phyloP scores from a whole-genome alignment of 805 yeast genomes.

The Starmerella ratchasimensis region DNA sequence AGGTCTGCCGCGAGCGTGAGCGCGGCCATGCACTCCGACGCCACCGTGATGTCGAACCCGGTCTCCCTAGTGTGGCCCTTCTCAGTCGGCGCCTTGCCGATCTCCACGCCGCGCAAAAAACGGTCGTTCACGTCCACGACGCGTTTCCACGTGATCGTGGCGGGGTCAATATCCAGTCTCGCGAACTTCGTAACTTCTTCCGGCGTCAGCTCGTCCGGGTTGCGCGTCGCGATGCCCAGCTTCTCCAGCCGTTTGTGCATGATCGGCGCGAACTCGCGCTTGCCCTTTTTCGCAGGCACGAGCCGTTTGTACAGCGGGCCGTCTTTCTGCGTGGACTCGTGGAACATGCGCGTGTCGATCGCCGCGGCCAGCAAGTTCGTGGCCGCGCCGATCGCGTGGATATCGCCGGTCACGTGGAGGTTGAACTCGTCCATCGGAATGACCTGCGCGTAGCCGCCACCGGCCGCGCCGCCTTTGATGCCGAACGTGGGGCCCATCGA shows the following conservation, averaged over 20 bases:
- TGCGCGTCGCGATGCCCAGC: slow-evolving; percentile 68
- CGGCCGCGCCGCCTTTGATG: slow-evolving; percentile 98
- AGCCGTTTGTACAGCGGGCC: slow-evolving; percentile 58
- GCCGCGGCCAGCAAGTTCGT: slow-evolving; percentile 92
- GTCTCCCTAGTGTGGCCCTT: slow-evolving; percentile 74
- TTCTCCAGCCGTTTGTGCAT: slow-evolving; percentile 49
- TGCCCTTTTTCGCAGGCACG: slow-evolving; percentile 53
- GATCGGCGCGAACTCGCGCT: no score
- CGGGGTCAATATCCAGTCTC: slow-evolving; percentile 77
- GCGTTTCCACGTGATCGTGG: slow-evolving; percentile 79
- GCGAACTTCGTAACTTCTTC: slow-evolving; percentile 67
- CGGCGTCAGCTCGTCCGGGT: slow-evolving; percentile 52
- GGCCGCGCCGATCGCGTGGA: slow-evolving; percentile 91
- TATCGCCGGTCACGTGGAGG: slow-evolving; percentile 94
- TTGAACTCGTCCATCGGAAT: slow-evolving; percentile 99
- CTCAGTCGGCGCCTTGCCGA: slow-evolving; percentile 88
- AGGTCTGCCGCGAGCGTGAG: slow-evolving; percentile 69
- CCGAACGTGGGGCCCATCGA: slow-evolving; percentile 99
- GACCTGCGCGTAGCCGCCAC: slow-evolving; percentile 96
- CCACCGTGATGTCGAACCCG: slow-evolving; percentile 94
- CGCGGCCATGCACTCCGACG: slow-evolving; percentile 93
- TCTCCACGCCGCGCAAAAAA: slow-evolving; percentile 72
- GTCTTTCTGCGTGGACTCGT: slow-evolving; percentile 76
- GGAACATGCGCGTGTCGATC: slow-evolving; percentile 92
- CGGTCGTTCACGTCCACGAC: slow-evolving; percentile 93